Base-by-base conservation (phyloP, 176 grass and related monocot genomes). In the Ensete ventricosum region DNA sequence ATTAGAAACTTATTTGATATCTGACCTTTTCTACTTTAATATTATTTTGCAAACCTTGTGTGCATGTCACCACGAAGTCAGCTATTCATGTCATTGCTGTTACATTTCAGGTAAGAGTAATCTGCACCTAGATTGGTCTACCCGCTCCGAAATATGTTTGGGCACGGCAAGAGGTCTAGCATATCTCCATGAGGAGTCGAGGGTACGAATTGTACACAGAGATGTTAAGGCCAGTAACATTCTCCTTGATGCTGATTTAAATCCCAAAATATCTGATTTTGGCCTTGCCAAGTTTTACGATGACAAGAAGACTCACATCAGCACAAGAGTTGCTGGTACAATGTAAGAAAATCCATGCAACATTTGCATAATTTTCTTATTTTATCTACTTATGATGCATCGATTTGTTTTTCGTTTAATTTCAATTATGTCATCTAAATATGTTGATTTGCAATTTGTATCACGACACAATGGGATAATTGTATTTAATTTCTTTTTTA, bases 151-250 rank as follows among this genome's bases (percentile, higher is more conserved):
- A 17, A 70, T 70, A 10, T 70, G 34, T n/a, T 48, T 70, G 9
- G 67, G 67, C 7, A 50, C 19, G 20, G 67, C 67, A 51, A 70
- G 48, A 70, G 67, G 67, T 16, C 67, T 70, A 13, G 9, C 67
- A 11, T 70, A 70, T 51, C 67, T 70, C 1, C 67, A 70, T n/a
- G 67, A 70, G 16, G 67, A 70, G 27, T 70, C 67, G 0, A 70
- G 43, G 11, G 16, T 70, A 0, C 34, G 67, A 70, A 70, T 70
- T 51, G 67, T 70, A 2, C 67, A 70, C 25, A 70, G 67, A 70
- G 67, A 70, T 11, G 67, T 70, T 17, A 70, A 70, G 14, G 67
- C 67, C 48, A 70, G 67, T 10, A 70, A 70, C 48, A 70, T 70
- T 70, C 67, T 70, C 14, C 67, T 70, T 13, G 67, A 70, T 19